Evolutionary conservation across 208 protist genomes (phyloP).

Genomic region (Leishmania guyanensis): DNA sequence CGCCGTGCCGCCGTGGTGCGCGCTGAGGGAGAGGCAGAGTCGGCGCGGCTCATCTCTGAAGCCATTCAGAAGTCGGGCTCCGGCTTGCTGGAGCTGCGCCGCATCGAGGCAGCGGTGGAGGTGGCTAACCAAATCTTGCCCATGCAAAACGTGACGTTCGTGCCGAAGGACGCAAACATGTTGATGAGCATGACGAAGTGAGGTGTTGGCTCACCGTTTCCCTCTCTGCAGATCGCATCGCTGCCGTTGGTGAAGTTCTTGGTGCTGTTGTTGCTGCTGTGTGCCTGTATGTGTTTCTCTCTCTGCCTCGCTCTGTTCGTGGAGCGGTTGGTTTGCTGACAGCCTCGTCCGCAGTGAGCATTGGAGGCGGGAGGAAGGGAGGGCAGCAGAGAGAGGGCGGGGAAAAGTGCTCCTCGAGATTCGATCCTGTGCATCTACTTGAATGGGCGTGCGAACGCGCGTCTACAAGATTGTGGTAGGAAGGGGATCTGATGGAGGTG

Average conservation of each 20-base stretch:
- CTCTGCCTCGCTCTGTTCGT: neutral
- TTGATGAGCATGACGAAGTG: slow-evolving; percentile 60
- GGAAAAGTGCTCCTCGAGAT: neutral
- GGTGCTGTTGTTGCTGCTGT: neutral
- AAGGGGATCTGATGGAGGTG: neutral
- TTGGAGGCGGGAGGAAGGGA: neutral
- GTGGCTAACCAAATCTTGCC: slow-evolving; percentile 90
- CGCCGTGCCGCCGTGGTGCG: slow-evolving; percentile 93
- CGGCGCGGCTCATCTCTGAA: slow-evolving; percentile 92
- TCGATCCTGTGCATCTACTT: neutral
- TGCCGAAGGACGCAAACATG: slow-evolving; percentile 73
- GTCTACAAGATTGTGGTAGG: neutral
- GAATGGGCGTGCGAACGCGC: neutral
- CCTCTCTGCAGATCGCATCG: neutral
- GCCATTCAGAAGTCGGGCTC: slow-evolving; percentile 79
- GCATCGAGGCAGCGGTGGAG: slow-evolving; percentile 96
- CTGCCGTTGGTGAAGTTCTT: neutral
- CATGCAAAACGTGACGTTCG: slow-evolving; percentile 84
- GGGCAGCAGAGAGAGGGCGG: neutral
- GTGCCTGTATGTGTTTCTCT: neutral
- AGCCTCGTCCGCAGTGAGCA: neutral
- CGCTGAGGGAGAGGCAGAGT: slow-evolving; percentile 95
- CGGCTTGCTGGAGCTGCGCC: slow-evolving; percentile 93
- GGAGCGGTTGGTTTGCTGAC: neutral
- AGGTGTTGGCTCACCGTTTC: neutral